A percentile compares a stretch with the other conserved stretches of the same genome.
Evolutionary conservation across 2,329 filamentous ascomycete species (phyloP).

Genomic region (Epichloe coenophiala): DNA sequence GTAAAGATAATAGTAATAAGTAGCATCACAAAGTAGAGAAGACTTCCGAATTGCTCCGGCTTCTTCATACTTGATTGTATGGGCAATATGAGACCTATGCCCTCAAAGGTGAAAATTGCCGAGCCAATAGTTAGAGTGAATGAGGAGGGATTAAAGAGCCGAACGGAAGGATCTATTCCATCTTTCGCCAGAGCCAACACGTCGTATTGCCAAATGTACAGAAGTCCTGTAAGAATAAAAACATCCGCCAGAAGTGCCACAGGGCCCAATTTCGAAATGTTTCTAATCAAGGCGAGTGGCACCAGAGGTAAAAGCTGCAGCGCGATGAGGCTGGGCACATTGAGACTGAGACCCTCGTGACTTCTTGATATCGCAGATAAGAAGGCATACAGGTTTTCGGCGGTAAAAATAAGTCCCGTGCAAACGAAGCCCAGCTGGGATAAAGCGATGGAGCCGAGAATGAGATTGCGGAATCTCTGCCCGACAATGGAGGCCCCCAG

Average conservation of each 20-base stretch:
- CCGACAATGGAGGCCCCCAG: conserved; percentile 55
- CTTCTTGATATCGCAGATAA: conserved; percentile 44
- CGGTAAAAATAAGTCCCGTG: conserved; percentile 63
- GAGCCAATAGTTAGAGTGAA: conserved; percentile 61
- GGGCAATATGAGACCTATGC: conserved; percentile 62
- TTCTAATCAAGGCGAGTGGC: conserved; percentile 56
- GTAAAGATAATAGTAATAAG: conserved; percentile 62
- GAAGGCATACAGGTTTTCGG: conserved; percentile 59
- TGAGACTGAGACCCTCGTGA: conserved; percentile 36
- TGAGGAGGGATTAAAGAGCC: conserved; percentile 53
- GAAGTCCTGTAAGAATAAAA: conserved; percentile 57
- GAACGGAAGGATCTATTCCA: conserved; percentile 47
- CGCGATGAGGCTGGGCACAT: conserved; percentile 42
- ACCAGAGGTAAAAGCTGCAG: conserved; percentile 52
- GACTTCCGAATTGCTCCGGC: conserved; percentile 50
- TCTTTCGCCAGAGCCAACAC: conserved; percentile 38
- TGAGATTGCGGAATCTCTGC: conserved; percentile 46
- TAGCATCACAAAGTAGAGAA: conserved; percentile 57
- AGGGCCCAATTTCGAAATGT: conserved; percentile 61
- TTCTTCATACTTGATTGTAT: conserved; percentile 65
- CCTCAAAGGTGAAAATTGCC: conserved; percentile 67
- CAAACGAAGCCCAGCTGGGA: conserved; percentile 71
- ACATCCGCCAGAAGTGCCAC: conserved; percentile 56
- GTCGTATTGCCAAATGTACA: conserved; percentile 64
- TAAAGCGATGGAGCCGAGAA: conserved; percentile 56